Evolutionary conservation across 257 asterid species (phyloP).

Genomic region (Solanum chmielewskii): DNA sequence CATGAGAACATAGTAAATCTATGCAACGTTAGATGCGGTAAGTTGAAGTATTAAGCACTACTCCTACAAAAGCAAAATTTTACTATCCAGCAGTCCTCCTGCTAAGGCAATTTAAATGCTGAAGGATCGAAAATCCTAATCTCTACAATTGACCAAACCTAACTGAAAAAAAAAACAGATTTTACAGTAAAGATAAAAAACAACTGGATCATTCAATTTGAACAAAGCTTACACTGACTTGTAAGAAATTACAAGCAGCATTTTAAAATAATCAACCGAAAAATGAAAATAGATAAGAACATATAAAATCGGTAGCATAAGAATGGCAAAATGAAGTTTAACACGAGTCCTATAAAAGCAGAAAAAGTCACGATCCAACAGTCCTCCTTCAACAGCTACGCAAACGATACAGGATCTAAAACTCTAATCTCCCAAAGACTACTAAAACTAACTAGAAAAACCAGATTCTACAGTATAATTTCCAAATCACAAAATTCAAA

Average conservation of each 20-base stretch:
- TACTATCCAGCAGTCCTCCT: not conserved
- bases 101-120: not conserved
- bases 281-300: not conserved
- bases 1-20: not conserved
- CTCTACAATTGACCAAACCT: not conserved
- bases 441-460: not conserved
- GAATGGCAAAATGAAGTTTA: not conserved
- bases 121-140: not conserved
- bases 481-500: not conserved
- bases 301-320: not conserved
- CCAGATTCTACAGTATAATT: not conserved
- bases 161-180: not conserved
- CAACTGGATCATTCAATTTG: not conserved
- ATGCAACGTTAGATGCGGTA: not conserved
- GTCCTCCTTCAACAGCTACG: not conserved
- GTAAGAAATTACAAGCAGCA: not conserved
- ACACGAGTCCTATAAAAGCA: not conserved
- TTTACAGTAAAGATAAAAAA: not conserved
- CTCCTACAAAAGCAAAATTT: not conserved
- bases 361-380: not conserved
- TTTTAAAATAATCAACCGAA: not conserved
- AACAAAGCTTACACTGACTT: not conserved
- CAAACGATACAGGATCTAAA: not conserved
- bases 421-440: not conserved
- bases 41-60: not conserved